phyloP scores from a whole-genome alignment of 345 rosid species.

The Moricandia arvensis region DNA sequence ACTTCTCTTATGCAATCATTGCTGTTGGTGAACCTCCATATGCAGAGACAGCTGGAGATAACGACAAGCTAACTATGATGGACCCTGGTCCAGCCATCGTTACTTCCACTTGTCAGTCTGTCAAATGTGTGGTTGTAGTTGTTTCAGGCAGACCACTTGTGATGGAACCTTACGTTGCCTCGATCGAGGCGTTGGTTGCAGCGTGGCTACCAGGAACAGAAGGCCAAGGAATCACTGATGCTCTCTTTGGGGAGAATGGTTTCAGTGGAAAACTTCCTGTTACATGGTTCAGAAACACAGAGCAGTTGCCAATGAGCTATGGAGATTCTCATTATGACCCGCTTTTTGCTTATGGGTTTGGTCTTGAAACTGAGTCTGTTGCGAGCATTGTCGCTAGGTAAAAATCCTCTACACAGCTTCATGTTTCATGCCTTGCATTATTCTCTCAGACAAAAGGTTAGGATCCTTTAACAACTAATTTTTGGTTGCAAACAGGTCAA shows the following conservation, averaged over 20 bases:
- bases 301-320: conserved; percentile 89
- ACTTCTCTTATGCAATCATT: conserved; percentile 74
- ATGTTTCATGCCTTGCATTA: not conserved
- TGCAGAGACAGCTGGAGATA: conserved; percentile 86
- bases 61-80: conserved; percentile 56
- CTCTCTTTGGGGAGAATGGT: conserved; percentile 76
- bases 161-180: conserved; percentile 66
- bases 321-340: conserved; percentile 82
- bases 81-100: conserved; percentile 67
- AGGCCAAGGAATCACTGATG: conserved; percentile 90
- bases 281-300: conserved; percentile 84
- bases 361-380: conserved; percentile 71
- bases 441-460: not conserved
- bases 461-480: not conserved
- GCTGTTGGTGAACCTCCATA: conserved; percentile 82
- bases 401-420: not conserved
- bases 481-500: conserved; percentile 43
- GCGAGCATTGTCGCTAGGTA: conserved; percentile 64
- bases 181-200: conserved; percentile 73
- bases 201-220: conserved; percentile 98
- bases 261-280: conserved; percentile 81
- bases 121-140: conserved; percentile 76
- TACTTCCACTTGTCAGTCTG: conserved; percentile 57
- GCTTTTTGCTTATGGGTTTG: conserved; percentile 74
- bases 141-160: conserved; percentile 88